These are phyloP conservation scores for Zopfochytrium polystomum DNA, from an alignment of 371 early-diverging fungal genomes.

Conservation along the genomic window DNA sequence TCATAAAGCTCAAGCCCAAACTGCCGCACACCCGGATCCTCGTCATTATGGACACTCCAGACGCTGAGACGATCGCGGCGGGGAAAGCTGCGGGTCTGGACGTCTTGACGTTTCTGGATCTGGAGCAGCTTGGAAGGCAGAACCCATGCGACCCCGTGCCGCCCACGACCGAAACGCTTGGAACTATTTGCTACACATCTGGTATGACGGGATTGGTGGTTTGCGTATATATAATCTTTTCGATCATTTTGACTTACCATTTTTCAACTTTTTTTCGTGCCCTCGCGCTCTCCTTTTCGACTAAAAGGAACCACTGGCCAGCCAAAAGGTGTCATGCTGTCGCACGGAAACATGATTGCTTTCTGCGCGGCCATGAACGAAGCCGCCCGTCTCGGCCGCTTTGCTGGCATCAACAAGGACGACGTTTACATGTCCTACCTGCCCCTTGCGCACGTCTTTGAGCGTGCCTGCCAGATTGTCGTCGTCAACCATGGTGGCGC, in stretches of 20 bases:
- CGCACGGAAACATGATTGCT: conserved; percentile 78
- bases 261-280: background rate
- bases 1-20: conserved; percentile 40
- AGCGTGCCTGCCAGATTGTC: conserved; percentile 52
- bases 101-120: conserved; percentile 53
- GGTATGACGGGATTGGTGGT: conserved; percentile 16
- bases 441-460: conserved; percentile 84
- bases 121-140: conserved; percentile 40
- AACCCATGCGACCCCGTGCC: conserved; percentile 57
- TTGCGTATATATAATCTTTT: background rate
- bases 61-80: no score
- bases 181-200: conserved; percentile 28
- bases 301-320: conserved; percentile 76
- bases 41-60: conserved; percentile 56
- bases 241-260: background rate
- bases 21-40: conserved; percentile 59
- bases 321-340: conserved; percentile 78
- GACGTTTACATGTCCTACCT: conserved; percentile 83
- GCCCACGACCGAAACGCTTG: conserved; percentile 71
- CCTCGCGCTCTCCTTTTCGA: background rate
- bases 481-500: conserved; percentile 69
- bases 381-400: background rate
- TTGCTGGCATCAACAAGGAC: background rate
- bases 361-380: conserved; percentile 10
- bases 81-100: conserved; percentile 43